Conservation (phyloP, 75 land plant species). For the Chamaecyparis obtusa region DNA sequence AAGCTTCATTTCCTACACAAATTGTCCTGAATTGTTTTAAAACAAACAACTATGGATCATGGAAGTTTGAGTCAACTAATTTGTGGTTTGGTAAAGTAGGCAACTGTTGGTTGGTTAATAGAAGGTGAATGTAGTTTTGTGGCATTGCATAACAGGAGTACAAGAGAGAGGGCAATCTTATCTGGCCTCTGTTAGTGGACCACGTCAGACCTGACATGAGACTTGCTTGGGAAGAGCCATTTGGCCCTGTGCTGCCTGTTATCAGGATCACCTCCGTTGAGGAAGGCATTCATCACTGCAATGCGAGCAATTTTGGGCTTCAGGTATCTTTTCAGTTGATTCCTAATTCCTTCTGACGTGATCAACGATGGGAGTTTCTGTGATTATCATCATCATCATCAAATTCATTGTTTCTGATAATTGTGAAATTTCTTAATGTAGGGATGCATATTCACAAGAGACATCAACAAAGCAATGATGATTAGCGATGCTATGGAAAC, state of each 20-base stretch:
- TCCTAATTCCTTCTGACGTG: neutral
- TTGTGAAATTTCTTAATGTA: conserved; percentile 18
- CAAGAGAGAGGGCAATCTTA: conserved; percentile 89
- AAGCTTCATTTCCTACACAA: too few relatives aligned
- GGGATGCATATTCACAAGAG: conserved; percentile 91
- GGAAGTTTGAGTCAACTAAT: neutral
- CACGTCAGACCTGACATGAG: conserved; percentile 91
- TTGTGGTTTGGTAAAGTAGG: neutral
- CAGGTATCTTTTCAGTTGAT: conserved; percentile 50
- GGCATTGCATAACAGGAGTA: conserved; percentile 37
- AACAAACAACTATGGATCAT: neutral
- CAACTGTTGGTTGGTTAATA: neutral
- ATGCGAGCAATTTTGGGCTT: conserved; percentile 94
- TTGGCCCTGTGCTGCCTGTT: conserved; percentile 90
- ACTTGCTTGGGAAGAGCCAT: conserved; percentile 96
- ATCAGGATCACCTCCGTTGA: conserved; percentile 77
- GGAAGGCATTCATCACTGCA: conserved; percentile 95
- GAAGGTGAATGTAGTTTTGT: neutral
- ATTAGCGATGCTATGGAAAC: conserved; percentile 97
- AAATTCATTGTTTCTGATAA: conserved; percentile 4
- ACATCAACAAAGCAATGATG: conserved; percentile 91
- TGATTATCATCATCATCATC: neutral
- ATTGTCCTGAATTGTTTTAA: too few relatives aligned
- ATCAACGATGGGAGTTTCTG: neutral
- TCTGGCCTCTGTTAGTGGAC: conserved; percentile 86